Conservation (phyloP, 2,329 filamentous ascomycete genomes). For the Scedosporium minutisporum region DNA sequence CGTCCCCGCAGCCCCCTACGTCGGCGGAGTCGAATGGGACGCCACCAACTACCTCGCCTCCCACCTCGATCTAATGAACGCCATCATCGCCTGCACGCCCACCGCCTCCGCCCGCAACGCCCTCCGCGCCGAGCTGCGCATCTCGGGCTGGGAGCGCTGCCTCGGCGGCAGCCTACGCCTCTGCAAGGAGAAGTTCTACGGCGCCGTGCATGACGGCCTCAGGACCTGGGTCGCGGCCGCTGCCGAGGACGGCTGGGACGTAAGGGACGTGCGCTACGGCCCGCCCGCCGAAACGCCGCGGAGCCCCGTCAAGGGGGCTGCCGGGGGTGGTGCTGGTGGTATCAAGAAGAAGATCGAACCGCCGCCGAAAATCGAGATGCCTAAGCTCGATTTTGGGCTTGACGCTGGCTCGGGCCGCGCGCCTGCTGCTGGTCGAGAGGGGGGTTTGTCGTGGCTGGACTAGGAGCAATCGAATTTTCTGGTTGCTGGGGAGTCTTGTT, state of each 20-base stretch:
- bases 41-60: constrained; percentile 92
- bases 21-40: constrained; percentile 97
- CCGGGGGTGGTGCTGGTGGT: constrained; percentile 20
- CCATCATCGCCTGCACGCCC: constrained; percentile 73
- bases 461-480: neutral
- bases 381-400: constrained; percentile 41
- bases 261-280: constrained; percentile 69
- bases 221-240: constrained; percentile 86
- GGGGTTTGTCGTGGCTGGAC: neutral
- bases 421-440: neutral
- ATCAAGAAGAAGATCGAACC: constrained; percentile 42
- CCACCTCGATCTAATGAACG: constrained; percentile 88
- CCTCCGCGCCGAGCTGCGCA: constrained; percentile 66
- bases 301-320: constrained; percentile 34
- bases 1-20: constrained; percentile 91
- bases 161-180: constrained; percentile 77
- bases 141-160: constrained; percentile 84
- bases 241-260: constrained; percentile 78
- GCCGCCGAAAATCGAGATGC: constrained; percentile 53
- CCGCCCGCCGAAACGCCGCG: constrained; percentile 33
- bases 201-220: constrained; percentile 78
- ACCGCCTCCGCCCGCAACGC: constrained; percentile 60
- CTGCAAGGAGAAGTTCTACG: constrained; percentile 97
- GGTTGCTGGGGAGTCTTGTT: too few species aligned
- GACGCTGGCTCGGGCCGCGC: constrained; percentile 12